Evolutionary conservation across 768 basidiomycete species (phyloP), one percentile per base, ranked within the genome.

Genomic region (Mycena galopus): DNA sequence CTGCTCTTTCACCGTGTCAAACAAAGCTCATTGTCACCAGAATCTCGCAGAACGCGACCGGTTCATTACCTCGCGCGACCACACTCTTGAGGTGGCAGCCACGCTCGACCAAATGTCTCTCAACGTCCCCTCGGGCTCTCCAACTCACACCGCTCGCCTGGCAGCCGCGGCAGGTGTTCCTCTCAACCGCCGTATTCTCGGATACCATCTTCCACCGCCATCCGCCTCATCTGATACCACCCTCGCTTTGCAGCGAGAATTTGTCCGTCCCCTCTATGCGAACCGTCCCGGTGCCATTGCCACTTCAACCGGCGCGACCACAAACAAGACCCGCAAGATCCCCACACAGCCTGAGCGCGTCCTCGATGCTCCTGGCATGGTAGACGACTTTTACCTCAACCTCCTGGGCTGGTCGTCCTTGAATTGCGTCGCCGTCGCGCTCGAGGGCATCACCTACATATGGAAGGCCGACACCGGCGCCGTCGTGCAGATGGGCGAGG

Each of bases 381-480:
- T 92, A 12, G 96, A 99, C 75, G 98, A 99, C 81, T 99, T 97
- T 81, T 99, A 99, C 79, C 90, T 99, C 78, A 99, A 99, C 81
- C 86, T 99, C 63, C 81, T 98, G 62, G 89, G 92, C 21, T 99
- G 98, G 98, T 94, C 93, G 39, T 88, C 88, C 50, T 89, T 89
- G 75, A 98, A 99, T 81, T 84, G 92, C 30, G 91, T 99, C 14
- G 96, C 94, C 2, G 97, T 99, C 66, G 97, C 94, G 0, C 89
- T 99, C 14, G 94, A 92, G 55, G 91, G 93, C 51, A 88, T 88
- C 58, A 96, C 94, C 1, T 99, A 97, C 82, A 90, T 98, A 67
- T 99, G 97, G 97, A 93, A 90, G 74, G 97, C 97, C 1, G 95
- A 96, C 77, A 92, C 93, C 0, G 97, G 97, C 11, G 81, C 88